Base-by-base conservation (phyloP, 2,329 filamentous ascomycete genomes). In the Fusarium circinatum region DNA sequence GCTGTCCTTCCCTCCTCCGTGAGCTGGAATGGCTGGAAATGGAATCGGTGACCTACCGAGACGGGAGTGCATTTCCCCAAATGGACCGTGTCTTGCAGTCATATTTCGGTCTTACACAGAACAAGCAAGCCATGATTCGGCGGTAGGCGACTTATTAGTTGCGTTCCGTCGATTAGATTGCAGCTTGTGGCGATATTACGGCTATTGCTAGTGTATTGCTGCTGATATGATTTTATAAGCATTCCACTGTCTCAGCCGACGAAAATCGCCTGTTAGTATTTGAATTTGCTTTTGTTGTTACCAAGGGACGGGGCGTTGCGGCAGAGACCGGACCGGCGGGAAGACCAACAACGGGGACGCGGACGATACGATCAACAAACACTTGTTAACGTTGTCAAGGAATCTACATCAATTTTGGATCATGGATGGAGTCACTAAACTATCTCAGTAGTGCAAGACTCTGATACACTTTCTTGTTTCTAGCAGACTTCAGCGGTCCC, bases 291-390 rank as follows among this genome's bases (percentile, higher is more conserved):
- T 49, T 32, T 59, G 48, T 32, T 41, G 22, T 34, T 48, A 54
- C 32, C 45, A 34, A 57, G 54, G 38, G 8, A 66, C 34, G 51
- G 55, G 70, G 55, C 49, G 59, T 71, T 61, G 54, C 55, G 71
- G 71, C 51, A 62, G 71, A 71, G 71, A 68, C 62, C 62, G 67
- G 71, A 68, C 70, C 52, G 62, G 47, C 52, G 71, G 70, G 57
- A 45, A 42, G 32, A 30, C 45, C 44, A 67, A 51, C n/a, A 57
- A 58, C 26, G 28, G 62, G 41, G 56, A 48, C 56, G 48, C 51
- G 51, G 57, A 54, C n/a, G 64, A 54, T 61, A 41, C 32, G 18
- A 68, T 26, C 51, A 45, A 34, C 51, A 41, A 55, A 41, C 24
- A 41, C 24, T 15, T 49, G 36, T 38, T 42, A 34, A 34, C 22